Evolutionary conservation across 176 grass and related monocot genomes (phyloP).

Genomic region (Carex myosuroides): DNA sequence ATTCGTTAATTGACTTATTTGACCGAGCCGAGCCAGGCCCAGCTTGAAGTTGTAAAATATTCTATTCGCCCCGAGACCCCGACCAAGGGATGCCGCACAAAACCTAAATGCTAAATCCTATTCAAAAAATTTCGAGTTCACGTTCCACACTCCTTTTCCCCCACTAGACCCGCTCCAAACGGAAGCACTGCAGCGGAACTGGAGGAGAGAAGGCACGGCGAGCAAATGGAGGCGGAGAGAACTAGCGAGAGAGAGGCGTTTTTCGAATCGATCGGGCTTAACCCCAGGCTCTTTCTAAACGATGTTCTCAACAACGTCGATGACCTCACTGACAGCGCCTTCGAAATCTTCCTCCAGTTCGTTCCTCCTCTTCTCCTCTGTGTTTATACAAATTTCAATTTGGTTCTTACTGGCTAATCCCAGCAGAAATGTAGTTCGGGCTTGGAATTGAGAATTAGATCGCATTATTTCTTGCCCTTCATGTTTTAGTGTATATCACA

Average conservation of each 20-base stretch:
- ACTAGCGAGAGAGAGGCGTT: conserved; percentile 16
- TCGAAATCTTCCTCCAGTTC: conserved; percentile 35
- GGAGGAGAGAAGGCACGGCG: background rate
- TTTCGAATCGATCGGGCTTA: conserved; percentile 30
- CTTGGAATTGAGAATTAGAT: background rate
- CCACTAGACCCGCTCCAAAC: background rate
- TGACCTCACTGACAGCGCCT: conserved; percentile 27
- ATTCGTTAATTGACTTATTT: too few species aligned
- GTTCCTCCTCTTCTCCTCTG: background rate
- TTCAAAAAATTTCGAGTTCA: background rate
- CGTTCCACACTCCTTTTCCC: background rate
- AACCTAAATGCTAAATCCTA: background rate
- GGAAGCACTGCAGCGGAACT: background rate
- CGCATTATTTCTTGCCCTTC: background rate
- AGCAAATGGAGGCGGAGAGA: conserved; percentile 7
- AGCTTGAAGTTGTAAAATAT: too few species aligned
- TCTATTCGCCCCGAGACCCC: background rate
- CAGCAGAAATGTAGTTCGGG: background rate
- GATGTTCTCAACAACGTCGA: conserved; percentile 39
- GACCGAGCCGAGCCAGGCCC: too few species aligned
- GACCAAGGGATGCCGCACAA: background rate
- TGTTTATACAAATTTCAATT: background rate
- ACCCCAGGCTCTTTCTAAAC: conserved; percentile 37
- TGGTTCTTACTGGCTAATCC: background rate
- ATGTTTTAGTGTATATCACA: background rate